A percentile compares a stretch with the other conserved stretches of the same genome.
phyloP scores from a whole-genome alignment of 2,329 filamentous ascomycete genomes.

The Rutstroemia sp. region DNA sequence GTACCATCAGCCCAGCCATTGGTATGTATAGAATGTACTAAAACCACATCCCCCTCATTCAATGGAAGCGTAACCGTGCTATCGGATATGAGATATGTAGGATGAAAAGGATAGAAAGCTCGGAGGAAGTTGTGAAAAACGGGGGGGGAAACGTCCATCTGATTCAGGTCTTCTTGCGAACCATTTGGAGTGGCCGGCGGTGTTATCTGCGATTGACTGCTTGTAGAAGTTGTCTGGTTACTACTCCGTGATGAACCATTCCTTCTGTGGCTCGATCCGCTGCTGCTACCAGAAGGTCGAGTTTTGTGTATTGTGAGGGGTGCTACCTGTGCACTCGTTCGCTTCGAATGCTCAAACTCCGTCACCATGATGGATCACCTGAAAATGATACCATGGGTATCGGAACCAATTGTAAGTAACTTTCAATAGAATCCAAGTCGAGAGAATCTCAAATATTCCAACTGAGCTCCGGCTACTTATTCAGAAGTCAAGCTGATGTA shows the following conservation, averaged over 20 bases:
- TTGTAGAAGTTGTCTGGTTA: slow-evolving; percentile 20
- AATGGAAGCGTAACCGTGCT: slow-evolving; percentile 84
- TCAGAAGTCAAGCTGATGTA: neutral
- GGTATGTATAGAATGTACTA: slow-evolving; percentile 94
- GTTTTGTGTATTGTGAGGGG: slow-evolving; percentile 47
- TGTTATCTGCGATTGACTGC: slow-evolving; percentile 52
- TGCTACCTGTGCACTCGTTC: slow-evolving; percentile 54
- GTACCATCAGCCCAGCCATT: slow-evolving; percentile 99
- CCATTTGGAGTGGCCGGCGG: slow-evolving; percentile 69
- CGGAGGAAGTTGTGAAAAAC: slow-evolving; percentile 92
- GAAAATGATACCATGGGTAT: slow-evolving; percentile 3
- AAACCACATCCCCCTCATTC: slow-evolving; percentile 82
- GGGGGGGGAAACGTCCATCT: slow-evolving; percentile 42
- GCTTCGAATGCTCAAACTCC: slow-evolving; percentile 27
- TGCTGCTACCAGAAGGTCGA: slow-evolving; percentile 28
- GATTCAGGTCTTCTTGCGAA: slow-evolving; percentile 47
- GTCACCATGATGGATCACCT: slow-evolving; percentile 26
- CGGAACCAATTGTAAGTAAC: neutral
- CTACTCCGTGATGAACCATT: slow-evolving; percentile 36
- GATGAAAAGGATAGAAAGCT: slow-evolving; percentile 88
- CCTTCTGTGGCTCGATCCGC: slow-evolving; percentile 33
- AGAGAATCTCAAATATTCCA: neutral
- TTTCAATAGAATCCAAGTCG: neutral
- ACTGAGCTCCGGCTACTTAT: neutral
- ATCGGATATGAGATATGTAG: slow-evolving; percentile 67